These are phyloP conservation scores for Onygena corvina DNA, from an alignment of 2,329 filamentous ascomycete genomes.

Conservation along the genomic window DNA sequence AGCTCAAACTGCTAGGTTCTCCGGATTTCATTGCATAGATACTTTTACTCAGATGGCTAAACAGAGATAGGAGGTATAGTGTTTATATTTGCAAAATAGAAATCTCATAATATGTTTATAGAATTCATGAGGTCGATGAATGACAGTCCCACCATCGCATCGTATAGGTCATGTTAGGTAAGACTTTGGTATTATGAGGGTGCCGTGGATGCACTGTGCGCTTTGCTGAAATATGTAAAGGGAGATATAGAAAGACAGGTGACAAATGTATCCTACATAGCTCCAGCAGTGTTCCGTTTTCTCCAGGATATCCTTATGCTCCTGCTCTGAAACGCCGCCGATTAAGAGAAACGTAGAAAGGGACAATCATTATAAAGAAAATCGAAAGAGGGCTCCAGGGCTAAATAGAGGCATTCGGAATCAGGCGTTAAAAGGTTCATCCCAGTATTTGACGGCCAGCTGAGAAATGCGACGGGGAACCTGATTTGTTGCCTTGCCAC, in stretches of 20 bases:
- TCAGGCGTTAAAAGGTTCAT: conserved; percentile 13
- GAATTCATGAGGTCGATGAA: too few species aligned
- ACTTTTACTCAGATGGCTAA: background rate
- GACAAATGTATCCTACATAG: conserved; percentile 1
- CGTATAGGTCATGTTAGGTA: too few species aligned
- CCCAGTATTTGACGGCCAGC: conserved; percentile 50
- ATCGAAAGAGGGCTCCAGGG: background rate
- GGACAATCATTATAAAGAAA: background rate
- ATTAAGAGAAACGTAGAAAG: background rate
- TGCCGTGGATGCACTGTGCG: background rate
- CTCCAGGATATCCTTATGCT: background rate
- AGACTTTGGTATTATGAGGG: too few species aligned
- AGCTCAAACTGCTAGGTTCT: background rate
- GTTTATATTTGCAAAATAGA: too few species aligned
- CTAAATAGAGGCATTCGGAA: conserved; percentile 13
- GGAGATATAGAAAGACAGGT: background rate
- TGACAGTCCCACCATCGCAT: too few species aligned
- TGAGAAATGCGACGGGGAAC: conserved; percentile 59
- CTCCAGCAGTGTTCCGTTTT: conserved; percentile 1
- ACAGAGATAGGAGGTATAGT: too few species aligned
- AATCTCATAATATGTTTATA: too few species aligned
- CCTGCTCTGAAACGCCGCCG: background rate
- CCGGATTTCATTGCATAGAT: background rate
- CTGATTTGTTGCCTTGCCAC: conserved; percentile 59
- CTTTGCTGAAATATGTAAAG: background rate